Percentiles rank a stretch among this genome's conserved stretches.
Conservation (phyloP, 345 rosid genomes). For the Adansonia digitata region DNA sequence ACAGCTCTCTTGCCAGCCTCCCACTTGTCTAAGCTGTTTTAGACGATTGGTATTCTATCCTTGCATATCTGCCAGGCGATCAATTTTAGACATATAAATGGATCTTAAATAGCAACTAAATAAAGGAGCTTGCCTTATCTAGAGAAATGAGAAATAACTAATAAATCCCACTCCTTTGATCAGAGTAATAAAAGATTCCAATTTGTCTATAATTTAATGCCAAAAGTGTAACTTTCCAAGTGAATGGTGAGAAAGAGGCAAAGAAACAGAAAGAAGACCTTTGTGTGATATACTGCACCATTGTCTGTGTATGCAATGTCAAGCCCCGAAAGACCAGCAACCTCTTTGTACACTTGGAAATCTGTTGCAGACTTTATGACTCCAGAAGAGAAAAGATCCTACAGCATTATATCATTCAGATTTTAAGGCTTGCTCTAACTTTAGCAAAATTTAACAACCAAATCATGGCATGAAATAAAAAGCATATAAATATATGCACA, state of each 20-base stretch:
- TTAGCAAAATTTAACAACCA: constrained; percentile 11
- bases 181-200: constrained; percentile 5
- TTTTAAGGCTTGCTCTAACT: constrained; percentile 5
- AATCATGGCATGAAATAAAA: not conserved
- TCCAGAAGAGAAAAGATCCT: constrained; percentile 87
- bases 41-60: not conserved
- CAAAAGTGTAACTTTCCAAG: constrained; percentile 5
- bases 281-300: constrained; percentile 90
- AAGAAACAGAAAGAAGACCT: constrained; percentile 41
- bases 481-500: not conserved
- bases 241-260: constrained; percentile 2
- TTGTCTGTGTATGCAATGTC: constrained; percentile 88
- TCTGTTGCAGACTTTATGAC: constrained; percentile 76
- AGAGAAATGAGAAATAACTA: not conserved
- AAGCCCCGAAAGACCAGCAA: constrained; percentile 92
- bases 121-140: not conserved
- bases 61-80: not conserved
- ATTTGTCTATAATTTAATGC: not conserved
- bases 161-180: constrained; percentile 5
- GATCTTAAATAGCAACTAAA: not conserved
- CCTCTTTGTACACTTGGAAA: constrained; percentile 89
- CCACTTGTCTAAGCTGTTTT: not conserved
- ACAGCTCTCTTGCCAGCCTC: not conserved
- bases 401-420: constrained; percentile 29
- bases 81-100: not conserved